Evolutionary conservation across 163 green algal species (phyloP), one percentile per base, ranked within the genome.

Genomic region (Volvox carteri): DNA sequence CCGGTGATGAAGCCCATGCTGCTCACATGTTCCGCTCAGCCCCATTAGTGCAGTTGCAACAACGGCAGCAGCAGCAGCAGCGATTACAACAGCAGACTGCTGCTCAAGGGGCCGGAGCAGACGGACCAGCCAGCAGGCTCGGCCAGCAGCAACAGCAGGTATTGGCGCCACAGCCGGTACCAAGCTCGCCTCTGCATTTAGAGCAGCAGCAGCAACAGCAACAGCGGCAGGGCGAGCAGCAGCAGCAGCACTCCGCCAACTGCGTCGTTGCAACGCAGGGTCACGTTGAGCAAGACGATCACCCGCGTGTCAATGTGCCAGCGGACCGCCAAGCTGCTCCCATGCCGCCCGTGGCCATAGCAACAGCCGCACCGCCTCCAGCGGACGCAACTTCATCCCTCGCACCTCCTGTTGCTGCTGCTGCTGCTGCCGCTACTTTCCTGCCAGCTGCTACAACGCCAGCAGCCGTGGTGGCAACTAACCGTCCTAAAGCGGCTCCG

Each of bases 11-110:
- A n/a, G n/a, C n/a, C n/a, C n/a, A n/a, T 41, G 12, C 16, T 48
- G n/a, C 19, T 14, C 19, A 54, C 33, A 78, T 12, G 6, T 68
- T 14, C 33, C 46, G n/a, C 1, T 84, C 76, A 39, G 76, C 76
- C 28, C 76, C 76, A 21, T 54, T 84, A 35, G 35, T 84, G 30
- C 16, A 84, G 19, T 25, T 84, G 52, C 76, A 78, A 42, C 41
- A 56, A 23, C 70, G 33, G 70, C 39, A 35, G 35, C 68, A 21
- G 72, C 42, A 39, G 72, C 72, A 79, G 73, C 44, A 65, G 30
- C 48, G 14, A 58, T 14, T 23, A 37, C 23, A 72, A 33, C 60
- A 72, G 60, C 60, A 72, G 18, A 23, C 35, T 65, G 60, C 60
- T 39, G 60, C 18, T 65, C n/a, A n/a, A n/a, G n/a, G n/a, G 54